Percentiles rank a stretch among this genome's conserved stretches.
These are phyloP conservation scores for Salicornia ramosissima DNA, from an alignment of 148 eudicot genomes.

Conservation along the genomic window DNA sequence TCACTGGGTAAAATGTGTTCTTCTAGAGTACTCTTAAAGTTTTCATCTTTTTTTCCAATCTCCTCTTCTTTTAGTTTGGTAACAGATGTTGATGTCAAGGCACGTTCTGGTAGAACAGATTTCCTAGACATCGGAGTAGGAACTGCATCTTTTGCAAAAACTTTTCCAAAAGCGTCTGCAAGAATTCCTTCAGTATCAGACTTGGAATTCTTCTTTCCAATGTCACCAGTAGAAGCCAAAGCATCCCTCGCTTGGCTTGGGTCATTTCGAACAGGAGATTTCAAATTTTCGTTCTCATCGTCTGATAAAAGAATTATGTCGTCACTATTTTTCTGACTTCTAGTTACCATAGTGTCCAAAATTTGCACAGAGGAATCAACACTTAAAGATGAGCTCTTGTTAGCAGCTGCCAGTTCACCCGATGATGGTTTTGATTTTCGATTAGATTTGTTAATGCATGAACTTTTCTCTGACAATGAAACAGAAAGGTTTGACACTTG, in stretches of 20 bases:
- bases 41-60: conserved; percentile 25
- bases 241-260: conserved; percentile 22
- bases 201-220: conserved; percentile 16
- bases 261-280: conserved; percentile 24
- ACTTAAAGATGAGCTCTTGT: conserved; percentile 26
- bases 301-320: conserved; percentile 62
- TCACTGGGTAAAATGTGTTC: conserved; percentile 23
- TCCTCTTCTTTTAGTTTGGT: conserved; percentile 34
- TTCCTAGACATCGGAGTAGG: conserved; percentile 22
- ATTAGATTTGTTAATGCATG: conserved; percentile 20
- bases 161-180: conserved; percentile 21
- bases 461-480: conserved; percentile 42
- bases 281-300: conserved; percentile 50
- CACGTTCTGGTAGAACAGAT: conserved; percentile 26
- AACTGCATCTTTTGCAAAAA: conserved; percentile 25
- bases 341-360: conserved; percentile 28
- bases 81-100: conserved; percentile 22
- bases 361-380: conserved; percentile 29
- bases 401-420: conserved; percentile 27
- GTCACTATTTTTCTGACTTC: conserved; percentile 26
- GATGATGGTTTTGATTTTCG: conserved; percentile 31
- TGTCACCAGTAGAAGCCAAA: conserved; percentile 18
- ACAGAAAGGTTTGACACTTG: conserved; percentile 62
- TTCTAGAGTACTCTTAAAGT: conserved; percentile 23
- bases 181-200: conserved; percentile 11